Base-by-base conservation (phyloP, 2,329 filamentous ascomycete genomes). In the Aschersonia sp. region DNA sequence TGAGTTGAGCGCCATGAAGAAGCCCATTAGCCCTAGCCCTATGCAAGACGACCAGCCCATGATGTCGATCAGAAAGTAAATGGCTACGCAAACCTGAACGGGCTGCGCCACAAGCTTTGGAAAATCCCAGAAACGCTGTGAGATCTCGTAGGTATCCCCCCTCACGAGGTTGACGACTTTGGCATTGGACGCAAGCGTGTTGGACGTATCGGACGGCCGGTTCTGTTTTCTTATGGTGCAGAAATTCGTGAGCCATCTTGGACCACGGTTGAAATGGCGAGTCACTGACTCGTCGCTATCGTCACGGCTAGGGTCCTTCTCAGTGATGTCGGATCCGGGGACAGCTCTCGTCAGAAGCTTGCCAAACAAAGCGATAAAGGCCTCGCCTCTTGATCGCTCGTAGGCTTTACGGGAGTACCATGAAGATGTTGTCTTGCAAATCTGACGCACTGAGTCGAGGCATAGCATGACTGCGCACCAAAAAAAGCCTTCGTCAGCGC, bases 81-180 rank as follows among this genome's bases (percentile, higher is more conserved):
- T 59, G 0, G 87, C 85, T 4, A 94, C 69, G 2, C 88, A 58
- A n/a, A 91, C 74, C 50, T 84, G 84, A 12, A 92, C 63, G 0
- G 89, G 89, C 51, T 84, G 85, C 3, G 82, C 82, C 41, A 94
- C 68, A 2, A 95, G 68, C n/a, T 72, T 71, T 2, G 84, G 75
- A 47, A 92, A 85, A 51, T 95, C 89, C 89, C 89, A 95, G 56
- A 95, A 92, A 43, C 85, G 70, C 57, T 91, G 86, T 3, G 86
- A 77, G 40, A 91, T 78, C 59, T 89, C 84, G 58, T 91, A 92
- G 0, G 84, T 85, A 60, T 92, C 86, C 50, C 76, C 80, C 45
- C 87, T 81, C 71, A 94, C 85, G 2, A 95, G 65, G 56, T 94
- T 95, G 51, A 95, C 75, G 46, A 95, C 92, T 59, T 94, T 94